Percentiles rank a stretch among this genome's conserved stretches.
Evolutionary conservation across 441 rosid species (phyloP).

Genomic region (Cnidoscolus chayamansa): DNA sequence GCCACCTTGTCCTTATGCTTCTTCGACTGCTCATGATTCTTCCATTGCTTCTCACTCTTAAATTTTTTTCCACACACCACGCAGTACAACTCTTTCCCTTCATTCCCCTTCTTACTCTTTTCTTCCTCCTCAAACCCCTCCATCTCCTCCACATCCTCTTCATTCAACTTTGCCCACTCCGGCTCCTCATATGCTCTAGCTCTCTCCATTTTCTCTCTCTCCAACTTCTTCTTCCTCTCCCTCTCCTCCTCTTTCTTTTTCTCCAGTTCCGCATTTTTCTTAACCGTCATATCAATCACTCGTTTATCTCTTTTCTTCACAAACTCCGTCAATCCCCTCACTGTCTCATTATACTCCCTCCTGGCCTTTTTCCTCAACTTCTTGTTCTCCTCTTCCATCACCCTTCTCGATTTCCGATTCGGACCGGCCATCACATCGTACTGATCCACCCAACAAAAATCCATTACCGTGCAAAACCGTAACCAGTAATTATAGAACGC

Average conservation of each 20-base stretch:
- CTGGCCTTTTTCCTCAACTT: constrained; percentile 82
- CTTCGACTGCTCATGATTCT: constrained; percentile 95
- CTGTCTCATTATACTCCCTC: constrained; percentile 78
- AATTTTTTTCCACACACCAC: constrained; percentile 88
- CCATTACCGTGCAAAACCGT: constrained; percentile 77
- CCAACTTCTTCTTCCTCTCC: constrained; percentile 67
- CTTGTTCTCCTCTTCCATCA: constrained; percentile 94
- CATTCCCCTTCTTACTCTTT: constrained; percentile 35
- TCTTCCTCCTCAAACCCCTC: constrained; percentile 41
- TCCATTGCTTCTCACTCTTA: constrained; percentile 95
- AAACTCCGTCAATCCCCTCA: constrained; percentile 76
- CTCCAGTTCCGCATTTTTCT: constrained; percentile 72
- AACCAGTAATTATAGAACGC: constrained; percentile 88
- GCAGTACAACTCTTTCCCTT: constrained; percentile 63
- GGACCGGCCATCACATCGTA: constrained; percentile 73
- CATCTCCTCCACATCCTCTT: constrained; percentile 46
- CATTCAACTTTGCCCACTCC: constrained; percentile 62
- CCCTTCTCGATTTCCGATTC: constrained; percentile 68
- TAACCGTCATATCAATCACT: constrained; percentile 75
- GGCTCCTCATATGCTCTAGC: constrained; percentile 65
- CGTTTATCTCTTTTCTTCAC: constrained; percentile 95
- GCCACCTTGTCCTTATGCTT: constrained; percentile 96
- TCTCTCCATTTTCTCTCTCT: constrained; percentile 68
- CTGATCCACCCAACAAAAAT: constrained; percentile 84
- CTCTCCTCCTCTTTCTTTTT: constrained; percentile 63